phyloP scores from a whole-genome alignment of 2,329 filamentous ascomycete genomes.

The Ophiostoma pallidulum region DNA sequence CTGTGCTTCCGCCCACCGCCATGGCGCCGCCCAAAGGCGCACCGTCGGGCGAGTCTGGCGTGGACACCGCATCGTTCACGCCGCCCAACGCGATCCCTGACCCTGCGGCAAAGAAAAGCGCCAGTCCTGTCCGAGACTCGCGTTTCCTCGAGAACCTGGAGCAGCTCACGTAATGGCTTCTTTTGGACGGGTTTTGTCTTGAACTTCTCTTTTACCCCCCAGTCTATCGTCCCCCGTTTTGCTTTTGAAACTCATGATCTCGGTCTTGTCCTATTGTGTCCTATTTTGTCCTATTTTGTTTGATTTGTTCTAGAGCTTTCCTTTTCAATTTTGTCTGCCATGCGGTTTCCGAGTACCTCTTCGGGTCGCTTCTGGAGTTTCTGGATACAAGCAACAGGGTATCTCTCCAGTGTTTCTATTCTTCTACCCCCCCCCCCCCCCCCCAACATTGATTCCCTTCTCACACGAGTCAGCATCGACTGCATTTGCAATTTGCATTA shows the following conservation, averaged over 20 bases:
- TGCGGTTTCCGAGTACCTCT: too few relatives aligned
- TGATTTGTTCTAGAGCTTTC: background rate
- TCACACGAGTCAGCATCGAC: too few relatives aligned
- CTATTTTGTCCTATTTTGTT: background rate
- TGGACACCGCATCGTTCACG: slow-evolving; percentile 18
- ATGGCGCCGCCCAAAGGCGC: background rate
- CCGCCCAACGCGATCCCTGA: slow-evolving; percentile 19
- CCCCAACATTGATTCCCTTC: too few relatives aligned
- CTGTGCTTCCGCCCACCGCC: slow-evolving; percentile 1
- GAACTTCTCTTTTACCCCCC: background rate
- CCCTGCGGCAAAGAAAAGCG: slow-evolving; percentile 21
- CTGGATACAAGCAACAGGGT: slow-evolving; percentile 5
- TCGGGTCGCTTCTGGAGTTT: slow-evolving; percentile 1
- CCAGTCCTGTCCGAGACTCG: slow-evolving; percentile 37
- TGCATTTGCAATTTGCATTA: too few relatives aligned
- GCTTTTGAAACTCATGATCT: background rate
- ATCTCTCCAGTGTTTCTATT: slow-evolving; percentile 3
- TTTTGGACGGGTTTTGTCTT: background rate
- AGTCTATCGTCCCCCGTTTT: too few relatives aligned
- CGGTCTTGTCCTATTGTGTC: background rate
- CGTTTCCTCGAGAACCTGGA: slow-evolving; percentile 42
- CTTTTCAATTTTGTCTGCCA: too few relatives aligned
- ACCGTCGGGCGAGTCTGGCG: slow-evolving; percentile 16
- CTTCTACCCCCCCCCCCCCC: too few relatives aligned
- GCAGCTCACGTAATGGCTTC: slow-evolving; percentile 10